phyloP scores from a whole-genome alignment of 2,329 filamentous ascomycete species.

The Xylaria multiplex region DNA sequence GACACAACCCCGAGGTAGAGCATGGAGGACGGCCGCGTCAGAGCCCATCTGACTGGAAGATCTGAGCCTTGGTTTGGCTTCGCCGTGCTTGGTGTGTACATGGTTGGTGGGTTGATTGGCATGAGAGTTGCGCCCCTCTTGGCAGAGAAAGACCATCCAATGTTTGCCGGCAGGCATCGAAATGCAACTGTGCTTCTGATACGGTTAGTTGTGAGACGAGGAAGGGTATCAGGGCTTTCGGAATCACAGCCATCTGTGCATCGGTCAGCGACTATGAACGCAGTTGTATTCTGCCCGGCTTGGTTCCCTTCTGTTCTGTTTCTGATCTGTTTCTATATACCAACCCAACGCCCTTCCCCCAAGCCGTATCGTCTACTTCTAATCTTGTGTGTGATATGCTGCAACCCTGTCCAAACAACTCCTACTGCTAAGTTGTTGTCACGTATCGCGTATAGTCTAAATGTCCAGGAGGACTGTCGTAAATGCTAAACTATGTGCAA shows the following conservation, averaged over 20 bases:
- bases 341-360: conserved; percentile 28
- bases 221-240: conserved; percentile 1
- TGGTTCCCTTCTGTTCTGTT: conserved; percentile 12
- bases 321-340: conserved; percentile 39
- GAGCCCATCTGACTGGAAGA: conserved; percentile 19
- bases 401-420: conserved; percentile 38
- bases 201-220: conserved; percentile 5
- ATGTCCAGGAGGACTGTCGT: conserved; percentile 26
- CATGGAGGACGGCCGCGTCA: conserved; percentile 10
- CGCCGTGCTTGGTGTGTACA: conserved; percentile 6
- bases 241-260: conserved; percentile 14
- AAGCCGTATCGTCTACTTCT: conserved; percentile 36
- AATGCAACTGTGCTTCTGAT: conserved; percentile 11
- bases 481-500: conserved; percentile 35
- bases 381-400: conserved; percentile 35
- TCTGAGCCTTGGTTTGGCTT: conserved; percentile 14
- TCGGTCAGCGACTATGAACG: conserved; percentile 26
- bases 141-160: conserved; percentile 4
- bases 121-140: conserved; percentile 10
- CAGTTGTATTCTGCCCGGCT: conserved; percentile 29
- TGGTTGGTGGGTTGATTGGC: conserved; percentile 20
- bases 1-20: conserved; percentile 10
- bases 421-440: conserved; percentile 34
- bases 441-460: conserved; percentile 42
- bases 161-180: conserved; percentile 22